Percentiles rank a stretch among this genome's conserved stretches.
Conservation (phyloP, 2,329 filamentous ascomycete genomes). For the Lojkania enalia region DNA sequence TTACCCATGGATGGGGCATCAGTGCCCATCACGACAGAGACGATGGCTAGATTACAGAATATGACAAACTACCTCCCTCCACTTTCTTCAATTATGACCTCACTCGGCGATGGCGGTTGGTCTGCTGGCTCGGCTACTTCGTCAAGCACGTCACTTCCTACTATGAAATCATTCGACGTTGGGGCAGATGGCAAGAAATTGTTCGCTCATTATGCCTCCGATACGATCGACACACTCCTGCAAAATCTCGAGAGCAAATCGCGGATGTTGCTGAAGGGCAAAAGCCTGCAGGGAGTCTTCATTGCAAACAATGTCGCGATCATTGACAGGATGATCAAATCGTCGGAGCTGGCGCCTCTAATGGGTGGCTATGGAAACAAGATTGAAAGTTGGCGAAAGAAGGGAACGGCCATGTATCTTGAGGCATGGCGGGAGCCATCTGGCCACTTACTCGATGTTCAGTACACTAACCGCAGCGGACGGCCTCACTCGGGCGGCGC, state of each 20-base stretch:
- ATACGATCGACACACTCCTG: slow-evolving; percentile 83
- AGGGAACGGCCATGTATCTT: slow-evolving; percentile 77
- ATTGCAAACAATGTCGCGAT: slow-evolving; percentile 85
- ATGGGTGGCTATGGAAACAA: slow-evolving; percentile 66
- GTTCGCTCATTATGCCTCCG: slow-evolving; percentile 85
- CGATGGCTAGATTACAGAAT: slow-evolving; percentile 81
- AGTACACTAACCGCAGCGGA: slow-evolving; percentile 77
- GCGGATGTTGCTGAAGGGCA: slow-evolving; percentile 69
- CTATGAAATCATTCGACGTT: slow-evolving; percentile 79
- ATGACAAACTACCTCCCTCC: slow-evolving; percentile 87
- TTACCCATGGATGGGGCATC: slow-evolving; percentile 79
- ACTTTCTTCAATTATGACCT: slow-evolving; percentile 86
- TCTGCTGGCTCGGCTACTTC: slow-evolving; percentile 55
- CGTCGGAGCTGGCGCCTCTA: slow-evolving; percentile 75
- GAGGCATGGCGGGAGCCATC: slow-evolving; percentile 89
- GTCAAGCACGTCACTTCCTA: slow-evolving; percentile 66
- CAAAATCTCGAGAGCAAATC: slow-evolving; percentile 74
- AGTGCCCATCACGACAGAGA: slow-evolving; percentile 76
- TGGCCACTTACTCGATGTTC: slow-evolving; percentile 80
- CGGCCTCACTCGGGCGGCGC: slow-evolving; percentile 66
- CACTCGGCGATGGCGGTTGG: slow-evolving; percentile 93
- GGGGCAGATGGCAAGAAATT: slow-evolving; percentile 85
- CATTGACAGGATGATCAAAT: slow-evolving; percentile 80
- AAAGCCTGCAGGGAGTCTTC: slow-evolving; percentile 82
- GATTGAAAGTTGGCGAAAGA: slow-evolving; percentile 85